phyloP scores from a whole-genome alignment of 495 filamentous ascomycete genomes.

The Cenococcum geophilum region DNA sequence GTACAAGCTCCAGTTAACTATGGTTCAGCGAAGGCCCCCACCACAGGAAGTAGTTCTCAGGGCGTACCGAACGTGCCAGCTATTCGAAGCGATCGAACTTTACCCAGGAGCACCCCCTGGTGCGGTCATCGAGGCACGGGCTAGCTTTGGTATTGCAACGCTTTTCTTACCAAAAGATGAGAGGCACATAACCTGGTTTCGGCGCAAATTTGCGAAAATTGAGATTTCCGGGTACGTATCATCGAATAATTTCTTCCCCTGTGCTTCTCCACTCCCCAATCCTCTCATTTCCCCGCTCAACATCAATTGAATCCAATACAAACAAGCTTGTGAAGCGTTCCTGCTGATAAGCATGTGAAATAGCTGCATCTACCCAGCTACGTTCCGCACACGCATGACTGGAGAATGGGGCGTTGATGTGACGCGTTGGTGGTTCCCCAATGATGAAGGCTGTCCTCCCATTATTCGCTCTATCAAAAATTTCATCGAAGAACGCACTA shows the following conservation, averaged over 20 bases:
- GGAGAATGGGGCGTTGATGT: slow-evolving; percentile 64
- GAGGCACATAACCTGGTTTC: slow-evolving; percentile 74
- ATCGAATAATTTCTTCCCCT: slow-evolving; percentile 3
- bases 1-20: slow-evolving; percentile 66
- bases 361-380: slow-evolving; percentile 76
- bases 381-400: slow-evolving; percentile 66
- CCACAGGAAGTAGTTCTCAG: slow-evolving; percentile 51
- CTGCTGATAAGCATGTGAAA: not conserved
- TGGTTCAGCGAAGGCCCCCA: slow-evolving; percentile 46
- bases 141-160: slow-evolving; percentile 66
- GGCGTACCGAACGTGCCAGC: slow-evolving; percentile 64
- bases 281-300: slow-evolving; percentile 12
- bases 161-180: slow-evolving; percentile 71
- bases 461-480: slow-evolving; percentile 69
- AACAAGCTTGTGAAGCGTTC: not conserved
- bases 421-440: slow-evolving; percentile 79
- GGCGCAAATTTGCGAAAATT: slow-evolving; percentile 68
- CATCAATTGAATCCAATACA: not conserved
- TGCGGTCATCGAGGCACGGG: slow-evolving; percentile 64
- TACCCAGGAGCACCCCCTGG: slow-evolving; percentile 68
- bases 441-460: slow-evolving; percentile 65
- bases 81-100: slow-evolving; percentile 69
- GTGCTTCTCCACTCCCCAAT: not conserved
- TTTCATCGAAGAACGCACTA: slow-evolving; percentile 64
- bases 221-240: slow-evolving; percentile 74